A percentile compares a stretch with the other conserved stretches of the same genome.
Evolutionary conservation across 441 rosid genomes (phyloP).

Genomic region (Populus trichocarpa): DNA sequence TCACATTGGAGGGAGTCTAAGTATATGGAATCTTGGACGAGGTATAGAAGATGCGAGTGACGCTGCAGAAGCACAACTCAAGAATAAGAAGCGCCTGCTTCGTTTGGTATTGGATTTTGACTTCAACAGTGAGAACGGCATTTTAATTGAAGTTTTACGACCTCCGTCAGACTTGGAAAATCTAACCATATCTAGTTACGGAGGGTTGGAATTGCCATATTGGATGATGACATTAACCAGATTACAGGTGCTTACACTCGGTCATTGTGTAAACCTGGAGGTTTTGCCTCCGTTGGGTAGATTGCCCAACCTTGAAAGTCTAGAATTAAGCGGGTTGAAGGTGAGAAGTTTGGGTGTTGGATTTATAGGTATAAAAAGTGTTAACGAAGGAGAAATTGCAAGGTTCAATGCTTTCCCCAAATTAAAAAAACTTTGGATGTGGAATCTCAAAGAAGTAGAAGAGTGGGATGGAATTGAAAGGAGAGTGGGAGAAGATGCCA

Average conservation of each 20-base stretch:
- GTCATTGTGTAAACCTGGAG: accelerated
- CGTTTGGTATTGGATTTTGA: too few relatives aligned
- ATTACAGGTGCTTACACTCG: background rate
- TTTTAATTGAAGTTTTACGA: too few relatives aligned
- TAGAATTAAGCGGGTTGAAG: accelerated
- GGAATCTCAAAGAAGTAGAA: accelerated
- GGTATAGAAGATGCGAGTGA: too few relatives aligned
- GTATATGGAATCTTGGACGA: too few relatives aligned
- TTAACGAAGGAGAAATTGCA: background rate
- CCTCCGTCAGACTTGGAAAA: too few relatives aligned
- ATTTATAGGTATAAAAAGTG: background rate
- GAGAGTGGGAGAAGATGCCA: background rate
- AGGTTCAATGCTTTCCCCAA: background rate
- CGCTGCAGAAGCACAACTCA: too few relatives aligned
- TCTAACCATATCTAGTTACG: too few relatives aligned
- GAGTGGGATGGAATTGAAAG: slow-evolving; percentile 1
- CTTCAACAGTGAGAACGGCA: accelerated
- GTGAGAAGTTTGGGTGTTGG: background rate
- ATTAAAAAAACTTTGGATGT: background rate
- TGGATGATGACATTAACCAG: background rate
- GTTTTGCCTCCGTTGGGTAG: slow-evolving; percentile 4
- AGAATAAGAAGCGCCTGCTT: too few relatives aligned
- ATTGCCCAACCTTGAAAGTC: background rate
- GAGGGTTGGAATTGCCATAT: too few relatives aligned
- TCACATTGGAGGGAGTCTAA: too few relatives aligned